Evolutionary conservation across 2,329 filamentous ascomycete species (phyloP).

Genomic region (Penicillium expansum): DNA sequence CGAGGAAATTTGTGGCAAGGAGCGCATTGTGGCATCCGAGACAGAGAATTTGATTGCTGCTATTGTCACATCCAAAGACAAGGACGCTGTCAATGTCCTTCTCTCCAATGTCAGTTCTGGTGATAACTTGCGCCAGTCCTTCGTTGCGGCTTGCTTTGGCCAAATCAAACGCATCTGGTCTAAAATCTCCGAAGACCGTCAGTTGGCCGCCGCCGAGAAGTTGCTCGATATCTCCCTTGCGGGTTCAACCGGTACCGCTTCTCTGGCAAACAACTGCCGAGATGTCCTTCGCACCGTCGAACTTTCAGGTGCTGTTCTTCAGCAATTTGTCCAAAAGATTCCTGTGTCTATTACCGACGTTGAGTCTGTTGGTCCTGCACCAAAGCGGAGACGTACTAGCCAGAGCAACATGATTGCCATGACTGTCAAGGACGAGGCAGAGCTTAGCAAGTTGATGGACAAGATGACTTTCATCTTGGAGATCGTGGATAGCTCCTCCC

Average conservation of each 20-base stretch:
- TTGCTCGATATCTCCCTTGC: conserved; percentile 45
- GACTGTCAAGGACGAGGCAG: conserved; percentile 60
- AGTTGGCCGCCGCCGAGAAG: conserved; percentile 36
- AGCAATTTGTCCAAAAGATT: conserved; percentile 69
- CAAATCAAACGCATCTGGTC: conserved; percentile 72
- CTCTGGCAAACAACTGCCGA: conserved; percentile 42
- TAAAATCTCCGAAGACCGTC: conserved; percentile 38
- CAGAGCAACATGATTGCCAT: conserved; percentile 65
- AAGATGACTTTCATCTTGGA: conserved; percentile 85
- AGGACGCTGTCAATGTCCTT: conserved; percentile 56
- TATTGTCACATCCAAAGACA: conserved; percentile 56
- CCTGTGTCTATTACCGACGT: conserved; percentile 68
- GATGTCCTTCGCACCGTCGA: conserved; percentile 71
- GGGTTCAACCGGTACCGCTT: conserved; percentile 22
- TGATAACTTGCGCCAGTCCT: conserved; percentile 48
- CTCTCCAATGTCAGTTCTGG: conserved; percentile 50
- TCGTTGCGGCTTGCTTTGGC: conserved; percentile 65
- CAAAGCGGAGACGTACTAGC: conserved; percentile 77
- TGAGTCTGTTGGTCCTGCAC: conserved; percentile 67
- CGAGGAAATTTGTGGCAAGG: conserved; percentile 48
- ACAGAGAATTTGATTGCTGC: conserved; percentile 54
- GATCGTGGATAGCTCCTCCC: conserved; percentile 76
- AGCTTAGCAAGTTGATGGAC: conserved; percentile 66
- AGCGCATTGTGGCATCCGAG: conserved; percentile 48
- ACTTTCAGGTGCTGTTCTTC: conserved; percentile 70